A percentile compares a stretch with the other conserved stretches of the same genome.
phyloP scores from a whole-genome alignment of 768 basidiomycete genomes.

The Amanita subjunquillea region DNA sequence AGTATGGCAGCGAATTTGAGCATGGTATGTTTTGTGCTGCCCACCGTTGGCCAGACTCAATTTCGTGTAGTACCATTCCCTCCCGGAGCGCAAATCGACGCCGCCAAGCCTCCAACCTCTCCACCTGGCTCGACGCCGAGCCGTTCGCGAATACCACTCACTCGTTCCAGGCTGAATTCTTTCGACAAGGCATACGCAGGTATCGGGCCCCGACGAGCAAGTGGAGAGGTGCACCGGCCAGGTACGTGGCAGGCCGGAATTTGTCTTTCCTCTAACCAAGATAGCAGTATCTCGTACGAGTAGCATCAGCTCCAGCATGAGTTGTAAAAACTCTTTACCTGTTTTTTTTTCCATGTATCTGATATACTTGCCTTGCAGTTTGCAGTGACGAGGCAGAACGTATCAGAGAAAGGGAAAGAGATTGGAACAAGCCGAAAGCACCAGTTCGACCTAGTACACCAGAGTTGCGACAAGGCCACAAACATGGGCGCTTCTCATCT shows the following conservation, averaged over 20 bases:
- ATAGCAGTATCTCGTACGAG: constrained; percentile 11
- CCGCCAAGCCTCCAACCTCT: background rate
- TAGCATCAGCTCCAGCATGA: constrained; percentile 9
- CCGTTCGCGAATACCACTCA: constrained; percentile 4
- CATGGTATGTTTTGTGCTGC: background rate
- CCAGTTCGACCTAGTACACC: constrained; percentile 11
- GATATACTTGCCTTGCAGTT: background rate
- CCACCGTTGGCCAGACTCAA: background rate
- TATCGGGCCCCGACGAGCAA: background rate
- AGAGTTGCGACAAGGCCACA: constrained; percentile 13
- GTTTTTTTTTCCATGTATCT: background rate
- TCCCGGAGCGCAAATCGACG: background rate
- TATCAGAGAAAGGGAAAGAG: constrained; percentile 33
- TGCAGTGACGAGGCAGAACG: constrained; percentile 13
- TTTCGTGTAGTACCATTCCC: constrained; percentile 13
- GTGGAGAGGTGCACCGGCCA: constrained; percentile 3
- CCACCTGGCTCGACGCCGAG: constrained; percentile 2
- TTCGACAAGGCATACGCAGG: constrained; percentile 3
- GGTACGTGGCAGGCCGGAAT: background rate
- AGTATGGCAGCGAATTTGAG: background rate
- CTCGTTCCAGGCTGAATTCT: constrained; percentile 2
- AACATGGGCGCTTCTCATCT: constrained; percentile 9
- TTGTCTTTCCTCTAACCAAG: background rate
- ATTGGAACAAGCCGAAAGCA: constrained; percentile 29
- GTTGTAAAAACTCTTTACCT: background rate